Conservation (phyloP, 495 filamentous ascomycete genomes). For the Diplogelasinospora grovesii region DNA sequence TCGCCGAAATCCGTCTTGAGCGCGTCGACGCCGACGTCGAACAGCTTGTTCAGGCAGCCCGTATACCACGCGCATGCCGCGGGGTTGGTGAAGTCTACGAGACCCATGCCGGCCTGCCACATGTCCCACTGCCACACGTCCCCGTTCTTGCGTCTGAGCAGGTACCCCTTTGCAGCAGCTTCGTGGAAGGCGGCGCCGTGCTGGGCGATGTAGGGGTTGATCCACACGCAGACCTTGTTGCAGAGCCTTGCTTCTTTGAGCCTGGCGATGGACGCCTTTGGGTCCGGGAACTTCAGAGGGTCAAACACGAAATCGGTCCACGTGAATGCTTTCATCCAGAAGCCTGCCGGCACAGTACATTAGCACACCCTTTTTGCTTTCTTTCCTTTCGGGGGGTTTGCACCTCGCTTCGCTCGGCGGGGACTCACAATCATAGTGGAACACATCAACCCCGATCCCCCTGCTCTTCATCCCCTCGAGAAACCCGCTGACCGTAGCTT, state of each 20-base stretch:
- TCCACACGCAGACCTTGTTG: constrained; percentile 63
- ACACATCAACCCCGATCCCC: constrained; percentile 60
- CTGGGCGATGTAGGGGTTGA: constrained; percentile 65
- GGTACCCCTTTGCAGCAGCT: constrained; percentile 59
- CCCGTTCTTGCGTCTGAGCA: constrained; percentile 61
- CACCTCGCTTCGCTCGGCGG: too few relatives aligned
- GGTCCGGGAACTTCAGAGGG: constrained; percentile 60
- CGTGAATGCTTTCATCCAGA: constrained; percentile 60
- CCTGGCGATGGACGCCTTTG: constrained; percentile 53
- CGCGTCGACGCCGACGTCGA: constrained; percentile 59
- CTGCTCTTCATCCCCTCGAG: constrained; percentile 60
- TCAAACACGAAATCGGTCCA: constrained; percentile 74
- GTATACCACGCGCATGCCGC: constrained; percentile 56
- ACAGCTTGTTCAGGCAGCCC: constrained; percentile 50
- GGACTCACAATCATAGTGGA: constrained; percentile 69
- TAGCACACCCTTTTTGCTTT: too few relatives aligned
- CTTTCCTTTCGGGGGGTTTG: too few relatives aligned
- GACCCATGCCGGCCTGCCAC: constrained; percentile 70
- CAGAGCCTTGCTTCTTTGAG: constrained; percentile 51
- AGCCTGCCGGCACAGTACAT: too few relatives aligned
- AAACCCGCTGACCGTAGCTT: constrained; percentile 59
- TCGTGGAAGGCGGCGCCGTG: constrained; percentile 57
- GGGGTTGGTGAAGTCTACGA: constrained; percentile 70
- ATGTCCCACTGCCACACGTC: constrained; percentile 69
- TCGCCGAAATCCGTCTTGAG: constrained; percentile 75